Base-by-base conservation (phyloP, 2,329 filamentous ascomycete species). In the Madurella mycetomatis region DNA sequence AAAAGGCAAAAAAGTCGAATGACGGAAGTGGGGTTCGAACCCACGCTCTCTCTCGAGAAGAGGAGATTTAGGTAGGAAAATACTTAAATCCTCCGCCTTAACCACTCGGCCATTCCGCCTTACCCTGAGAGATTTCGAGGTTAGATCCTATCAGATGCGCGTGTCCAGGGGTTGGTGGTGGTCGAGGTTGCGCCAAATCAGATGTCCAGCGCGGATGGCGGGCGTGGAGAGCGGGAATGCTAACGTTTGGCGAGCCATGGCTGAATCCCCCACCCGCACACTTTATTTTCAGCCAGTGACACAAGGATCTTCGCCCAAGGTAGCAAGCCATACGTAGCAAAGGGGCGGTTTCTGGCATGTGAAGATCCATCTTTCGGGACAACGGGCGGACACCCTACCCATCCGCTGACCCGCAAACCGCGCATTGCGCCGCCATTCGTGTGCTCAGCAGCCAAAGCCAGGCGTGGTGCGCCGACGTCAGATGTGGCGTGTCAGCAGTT, bases 11-110 rank as follows among this genome's bases (percentile, higher is more conserved):
- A 59, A 54, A 39, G 30, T 42, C 9, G 31, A n/a, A 25, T 59
- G 56, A 59, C 54, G 54, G 56, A 53, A 59, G 57, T 59, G 57
- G 54, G 54, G 57, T 57, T 59, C 54, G 57, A 59, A 59, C 57
- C 57, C 55, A 59, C 57, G 57, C 57, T 59, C 54, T 59, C 57
- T 59, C 49, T 55, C 57, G 54, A 57, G 57, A 57, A 59, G 54
- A 59, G 54, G 57, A 59, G 52, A 53, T 55, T 46, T 39, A 59
- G 55, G 46, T 16, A 19, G 42, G 51, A 56, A 58, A 53, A 55
- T 47, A 59, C 54, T 59, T 59, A 57, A 57, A 55, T 59, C 57
- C 57, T 60, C 57, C 57, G 57, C 57, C 55, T 57, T 57, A 57
- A 60, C 55, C 57, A 55, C 57, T 57, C 57, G 52, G 55, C 57